phyloP scores from a whole-genome alignment of 257 asterid species.

The Forsythia suspensa region DNA sequence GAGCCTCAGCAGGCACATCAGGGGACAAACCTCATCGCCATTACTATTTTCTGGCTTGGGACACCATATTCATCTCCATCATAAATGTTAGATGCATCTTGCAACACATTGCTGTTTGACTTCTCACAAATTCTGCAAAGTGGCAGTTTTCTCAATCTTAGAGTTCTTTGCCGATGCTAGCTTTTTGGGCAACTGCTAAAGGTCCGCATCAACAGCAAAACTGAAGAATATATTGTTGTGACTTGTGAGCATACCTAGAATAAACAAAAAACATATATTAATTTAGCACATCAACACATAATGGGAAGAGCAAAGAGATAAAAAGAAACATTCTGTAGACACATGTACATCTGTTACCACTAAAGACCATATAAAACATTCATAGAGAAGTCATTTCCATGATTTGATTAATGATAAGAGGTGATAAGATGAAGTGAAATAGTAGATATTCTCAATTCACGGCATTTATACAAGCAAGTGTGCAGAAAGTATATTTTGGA shows the following conservation, averaged over 20 bases:
- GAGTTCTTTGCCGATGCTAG: conserved; percentile 45
- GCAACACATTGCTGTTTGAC: conserved; percentile 32
- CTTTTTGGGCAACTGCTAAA: conserved; percentile 61
- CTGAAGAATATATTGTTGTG: conserved; percentile 97
- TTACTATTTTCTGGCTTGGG: conserved; percentile 35
- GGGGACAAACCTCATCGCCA: conserved; percentile 37
- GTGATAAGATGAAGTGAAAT: background rate
- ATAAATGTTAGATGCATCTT: conserved; percentile 30
- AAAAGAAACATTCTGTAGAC: background rate
- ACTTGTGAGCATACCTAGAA: conserved; percentile 92
- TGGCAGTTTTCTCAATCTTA: conserved; percentile 40
- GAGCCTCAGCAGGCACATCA: conserved; percentile 59
- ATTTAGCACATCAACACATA: background rate
- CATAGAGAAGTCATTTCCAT: background rate
- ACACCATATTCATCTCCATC: conserved; percentile 36
- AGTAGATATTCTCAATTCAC: too few species aligned
- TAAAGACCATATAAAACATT: background rate
- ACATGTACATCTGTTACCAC: background rate
- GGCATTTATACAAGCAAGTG: too few species aligned
- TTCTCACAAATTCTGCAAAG: conserved; percentile 34
- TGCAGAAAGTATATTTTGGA: too few species aligned
- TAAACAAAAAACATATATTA: conserved; percentile 24
- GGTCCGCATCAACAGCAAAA: conserved; percentile 86
- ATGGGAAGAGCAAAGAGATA: background rate
- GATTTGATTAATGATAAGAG: conserved; percentile 7